Conservation (phyloP, 106 monocot species). For the Cymbidium sinense region DNA sequence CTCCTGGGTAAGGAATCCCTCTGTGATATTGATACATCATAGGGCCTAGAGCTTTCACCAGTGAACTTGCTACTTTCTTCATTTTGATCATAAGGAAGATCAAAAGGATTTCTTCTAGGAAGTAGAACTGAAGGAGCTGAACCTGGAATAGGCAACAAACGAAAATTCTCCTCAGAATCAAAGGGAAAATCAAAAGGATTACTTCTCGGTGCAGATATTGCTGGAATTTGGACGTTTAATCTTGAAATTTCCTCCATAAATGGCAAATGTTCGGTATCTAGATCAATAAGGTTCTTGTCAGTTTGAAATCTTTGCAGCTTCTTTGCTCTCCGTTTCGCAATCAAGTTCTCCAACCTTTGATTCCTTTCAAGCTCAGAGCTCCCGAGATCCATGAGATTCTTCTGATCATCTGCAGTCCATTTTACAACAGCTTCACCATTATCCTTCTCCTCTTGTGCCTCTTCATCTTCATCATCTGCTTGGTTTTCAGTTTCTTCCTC, state of each 20-base stretch:
- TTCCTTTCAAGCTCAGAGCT: slow-evolving; percentile 70
- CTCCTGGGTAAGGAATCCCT: slow-evolving; percentile 29
- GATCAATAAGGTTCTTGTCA: slow-evolving; percentile 64
- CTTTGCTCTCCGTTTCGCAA: slow-evolving; percentile 63
- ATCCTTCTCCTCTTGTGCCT: slow-evolving; percentile 35
- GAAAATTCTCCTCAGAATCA: slow-evolving; percentile 40
- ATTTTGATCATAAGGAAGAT: slow-evolving; percentile 31
- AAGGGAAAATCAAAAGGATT: slow-evolving; percentile 74
- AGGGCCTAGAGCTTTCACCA: slow-evolving; percentile 2
- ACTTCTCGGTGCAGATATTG: slow-evolving; percentile 40
- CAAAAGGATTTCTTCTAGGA: slow-evolving; percentile 54
- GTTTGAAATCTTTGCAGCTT: slow-evolving; percentile 30
- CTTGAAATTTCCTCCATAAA: slow-evolving; percentile 22
- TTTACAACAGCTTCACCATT: slow-evolving; percentile 31
- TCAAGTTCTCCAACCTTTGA: slow-evolving; percentile 58
- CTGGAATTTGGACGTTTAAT: slow-evolving; percentile 45
- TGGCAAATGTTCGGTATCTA: slow-evolving; percentile 44
- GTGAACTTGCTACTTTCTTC: slow-evolving; percentile 9
- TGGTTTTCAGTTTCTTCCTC: slow-evolving; percentile 39
- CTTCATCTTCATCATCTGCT: slow-evolving; percentile 32
- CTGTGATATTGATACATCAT: slow-evolving; percentile 18
- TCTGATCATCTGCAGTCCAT: slow-evolving; percentile 91
- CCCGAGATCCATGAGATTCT: slow-evolving; percentile 67
- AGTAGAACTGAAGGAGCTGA: slow-evolving; percentile 64
- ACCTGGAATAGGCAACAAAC: slow-evolving; percentile 56